Evolutionary conservation across 495 filamentous ascomycete species (phyloP), one percentile per base, ranked within the genome.

Genomic region (Penicillium simplicissimum): DNA sequence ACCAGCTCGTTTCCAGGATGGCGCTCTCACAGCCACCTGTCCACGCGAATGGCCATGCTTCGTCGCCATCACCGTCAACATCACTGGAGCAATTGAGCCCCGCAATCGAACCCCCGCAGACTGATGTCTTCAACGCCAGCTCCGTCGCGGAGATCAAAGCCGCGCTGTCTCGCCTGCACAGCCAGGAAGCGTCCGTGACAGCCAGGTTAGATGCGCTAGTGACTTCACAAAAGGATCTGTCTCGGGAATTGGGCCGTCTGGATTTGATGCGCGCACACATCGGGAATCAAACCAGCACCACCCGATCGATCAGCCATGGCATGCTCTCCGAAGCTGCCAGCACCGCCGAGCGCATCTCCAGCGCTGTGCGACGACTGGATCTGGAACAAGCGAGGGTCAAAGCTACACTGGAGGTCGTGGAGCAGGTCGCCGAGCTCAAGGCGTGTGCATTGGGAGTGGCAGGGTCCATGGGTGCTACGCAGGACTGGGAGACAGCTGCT

Each of bases 401-500:
- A 65, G 87, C 90, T 25, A 98, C 96, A 8, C 77, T 98, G 52
- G 87, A 88, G 37, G 93, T 98, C 23, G 95, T 98, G 4, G 94
- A 97, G 69, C 93, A 96, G 72, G 96, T 98, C 6, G 88, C 91
- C 8, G 95, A 98, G 77, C 88, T 98, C 51, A 97, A 97, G 74
- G 87, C 93, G 8, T 98, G 95, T 69, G 91, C 98, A 42, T 84
- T 97, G 19, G 96, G 95, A n/a, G 93, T 98, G 28, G 86, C 91
- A 14, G 93, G 92, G 17, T 93, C 90, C 42, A 98, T 98, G 95
- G 96, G 95, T 13, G 95, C 92, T 2, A 90, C 96, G 40, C 95
- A 98, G 74, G 96, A 98, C 75, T 98, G 96, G 96, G 95, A 98
- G 77, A 94, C 89, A 1, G 95, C 95, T 4, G 95, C 95, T 40